phyloP scores from a whole-genome alignment of 1,139 yeast species.

The Geotrichum australiense region DNA sequence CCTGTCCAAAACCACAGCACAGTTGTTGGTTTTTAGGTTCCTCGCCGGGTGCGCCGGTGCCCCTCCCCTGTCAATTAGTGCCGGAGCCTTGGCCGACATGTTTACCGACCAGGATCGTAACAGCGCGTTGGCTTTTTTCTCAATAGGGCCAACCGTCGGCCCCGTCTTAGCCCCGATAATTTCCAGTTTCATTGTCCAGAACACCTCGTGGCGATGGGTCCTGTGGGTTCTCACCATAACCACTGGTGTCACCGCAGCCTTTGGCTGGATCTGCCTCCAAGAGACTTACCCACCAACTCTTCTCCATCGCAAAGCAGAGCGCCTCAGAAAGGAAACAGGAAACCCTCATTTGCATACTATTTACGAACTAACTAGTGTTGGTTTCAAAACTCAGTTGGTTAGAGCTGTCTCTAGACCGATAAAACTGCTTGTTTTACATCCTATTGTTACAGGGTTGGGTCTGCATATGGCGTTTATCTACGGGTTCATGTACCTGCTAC shows the following conservation, averaged over 20 bases:
- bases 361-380: slow-evolving; percentile 40
- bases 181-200: slow-evolving; percentile 49
- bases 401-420: slow-evolving; percentile 47
- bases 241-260: slow-evolving; percentile 43
- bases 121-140: slow-evolving; percentile 52
- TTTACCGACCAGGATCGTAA: slow-evolving; percentile 48
- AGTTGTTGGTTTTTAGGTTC: slow-evolving; percentile 51
- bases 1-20: slow-evolving; percentile 45
- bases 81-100: slow-evolving; percentile 61
- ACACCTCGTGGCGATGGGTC: slow-evolving; percentile 50
- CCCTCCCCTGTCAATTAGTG: slow-evolving; percentile 64
- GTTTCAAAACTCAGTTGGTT: slow-evolving; percentile 23
- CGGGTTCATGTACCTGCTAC: slow-evolving; percentile 56
- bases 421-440: slow-evolving; percentile 46
- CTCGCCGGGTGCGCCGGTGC: slow-evolving; percentile 62
- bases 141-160: slow-evolving; percentile 56
- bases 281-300: slow-evolving; percentile 59
- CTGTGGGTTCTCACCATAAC: slow-evolving; percentile 54
- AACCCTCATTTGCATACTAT: slow-evolving; percentile 51
- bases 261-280: slow-evolving; percentile 40
- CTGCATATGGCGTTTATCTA: slow-evolving; percentile 56
- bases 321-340: slow-evolving; percentile 46
- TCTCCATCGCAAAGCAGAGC: slow-evolving; percentile 42
- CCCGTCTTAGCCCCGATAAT: slow-evolving; percentile 57
- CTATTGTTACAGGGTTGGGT: slow-evolving; percentile 57